phyloP scores from a whole-genome alignment of 163 green algal species.

The Volvox carteri region DNA sequence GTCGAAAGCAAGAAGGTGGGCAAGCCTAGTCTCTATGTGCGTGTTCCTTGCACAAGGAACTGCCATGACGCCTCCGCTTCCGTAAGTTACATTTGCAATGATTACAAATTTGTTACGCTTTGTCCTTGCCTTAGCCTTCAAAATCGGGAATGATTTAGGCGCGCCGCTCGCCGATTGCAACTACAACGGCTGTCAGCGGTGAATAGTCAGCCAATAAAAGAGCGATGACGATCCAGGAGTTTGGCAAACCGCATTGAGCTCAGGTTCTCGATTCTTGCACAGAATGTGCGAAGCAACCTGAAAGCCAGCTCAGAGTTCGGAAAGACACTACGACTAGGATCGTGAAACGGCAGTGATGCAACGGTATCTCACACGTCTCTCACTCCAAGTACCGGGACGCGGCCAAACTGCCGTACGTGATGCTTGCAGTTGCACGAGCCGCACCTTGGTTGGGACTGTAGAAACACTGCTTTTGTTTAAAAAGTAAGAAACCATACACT shows the following conservation, averaged over 20 bases:
- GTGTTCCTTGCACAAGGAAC: not conserved
- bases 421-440: too few relatives aligned
- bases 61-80: not conserved
- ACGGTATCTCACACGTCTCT: conserved; percentile 31
- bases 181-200: not conserved
- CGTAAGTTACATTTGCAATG: too few relatives aligned
- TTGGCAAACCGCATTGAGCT: not conserved
- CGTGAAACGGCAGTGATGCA: not conserved
- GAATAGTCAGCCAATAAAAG: not conserved
- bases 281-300: not conserved
- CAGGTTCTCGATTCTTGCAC: not conserved
- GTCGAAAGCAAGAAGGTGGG: not conserved
- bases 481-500: too few relatives aligned
- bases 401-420: not conserved
- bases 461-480: too few relatives aligned
- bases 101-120: too few relatives aligned
- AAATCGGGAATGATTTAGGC: too few relatives aligned
- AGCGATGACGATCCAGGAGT: not conserved
- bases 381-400: not conserved
- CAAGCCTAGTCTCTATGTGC: not conserved
- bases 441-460: too few relatives aligned
- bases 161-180: too few relatives aligned
- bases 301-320: not conserved
- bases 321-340: not conserved
- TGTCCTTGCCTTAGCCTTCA: too few relatives aligned